Percentiles rank a stretch among this genome's conserved stretches.
These are phyloP conservation scores for Stephania cephalantha DNA, from an alignment of 164 flowering plant genomes.

Conservation along the genomic window DNA sequence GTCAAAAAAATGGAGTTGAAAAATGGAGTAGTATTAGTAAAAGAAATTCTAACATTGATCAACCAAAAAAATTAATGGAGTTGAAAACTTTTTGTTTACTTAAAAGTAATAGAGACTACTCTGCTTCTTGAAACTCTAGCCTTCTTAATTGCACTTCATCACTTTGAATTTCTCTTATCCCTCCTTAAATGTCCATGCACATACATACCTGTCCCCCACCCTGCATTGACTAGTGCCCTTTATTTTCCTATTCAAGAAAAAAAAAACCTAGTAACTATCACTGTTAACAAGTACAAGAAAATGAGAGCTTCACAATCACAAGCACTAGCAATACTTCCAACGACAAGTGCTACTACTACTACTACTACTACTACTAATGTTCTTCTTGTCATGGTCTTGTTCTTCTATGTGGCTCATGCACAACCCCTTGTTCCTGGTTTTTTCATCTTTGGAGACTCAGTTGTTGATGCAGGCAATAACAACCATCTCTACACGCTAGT, in stretches of 20 bases:
- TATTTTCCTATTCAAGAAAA: not conserved
- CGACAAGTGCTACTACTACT: not conserved
- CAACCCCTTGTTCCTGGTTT: slow-evolving; percentile 52
- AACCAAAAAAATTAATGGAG: not conserved
- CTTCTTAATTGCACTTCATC: not conserved
- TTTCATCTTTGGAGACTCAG: slow-evolving; percentile 85
- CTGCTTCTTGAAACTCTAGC: not conserved
- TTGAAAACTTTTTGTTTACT: not conserved
- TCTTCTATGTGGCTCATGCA: not conserved
- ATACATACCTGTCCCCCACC: not conserved
- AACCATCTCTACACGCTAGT: slow-evolving; percentile 54
- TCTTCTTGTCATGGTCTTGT: not conserved
- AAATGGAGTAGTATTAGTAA: not conserved
- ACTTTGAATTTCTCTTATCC: not conserved
- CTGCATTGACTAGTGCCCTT: not conserved
- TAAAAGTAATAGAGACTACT: not conserved
- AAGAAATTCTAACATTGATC: not conserved
- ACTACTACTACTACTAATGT: not conserved
- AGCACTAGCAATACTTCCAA: not conserved
- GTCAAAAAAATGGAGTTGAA: not conserved
- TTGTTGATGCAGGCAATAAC: slow-evolving; percentile 84
- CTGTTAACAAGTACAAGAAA: not conserved
- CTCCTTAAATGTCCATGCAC: not conserved
- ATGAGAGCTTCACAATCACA: not conserved
- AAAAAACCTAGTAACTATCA: not conserved